Evolutionary conservation across 1,284 basidiomycete species (phyloP), one percentile per base, ranked within the genome.

Genomic region (Fistulinella cinereoalba): DNA sequence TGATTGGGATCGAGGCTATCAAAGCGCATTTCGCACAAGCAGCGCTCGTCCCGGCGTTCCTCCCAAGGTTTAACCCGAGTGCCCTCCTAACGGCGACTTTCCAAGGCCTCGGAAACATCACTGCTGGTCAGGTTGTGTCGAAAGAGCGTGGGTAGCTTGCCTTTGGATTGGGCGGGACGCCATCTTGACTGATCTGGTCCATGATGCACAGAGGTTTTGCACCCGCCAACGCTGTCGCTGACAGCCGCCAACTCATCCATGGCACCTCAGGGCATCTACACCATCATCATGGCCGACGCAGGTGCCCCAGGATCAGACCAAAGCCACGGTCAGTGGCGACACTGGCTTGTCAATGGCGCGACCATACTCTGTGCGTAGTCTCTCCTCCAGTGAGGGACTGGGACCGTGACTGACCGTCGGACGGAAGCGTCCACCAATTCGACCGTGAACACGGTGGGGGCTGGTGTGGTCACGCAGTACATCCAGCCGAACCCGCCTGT

Each of bases 301-400:
- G 80, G 79, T 50, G 58, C 75, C 25, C 79, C 82, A 34, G 84
- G 83, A 34, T 62, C 72, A 29, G 73, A 83, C 54, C 68, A 79
- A 47, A 63, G 70, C 34, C 62, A 67, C 10, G 79, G 76, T 18
- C 77, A 80, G 53, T 87, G 80, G 46, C 79, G 87, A 51, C 90
- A 92, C 71, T 92, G 88, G 88, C 79, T 92, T 41, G 79, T 83
- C 53, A 91, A 91, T 64, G 71, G 75, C 33, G 83, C 78, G 19
- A 74, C 72, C 11, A 56, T 88, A 43, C 60, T 65, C 24, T 69
- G 80, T 70, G 50, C 4, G 58, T 54, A 27, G 16, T 16, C 11
- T 24, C 22, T 37, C 29, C 23, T 22, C 12, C 16, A 7, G 13
- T 22, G 8, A 10, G 13, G 19, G 13, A 16, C 41, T n/a, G n/a